Evolutionary conservation across 345 rosid species (phyloP).

Genomic region (Psidium friedrichsthalianum): DNA sequence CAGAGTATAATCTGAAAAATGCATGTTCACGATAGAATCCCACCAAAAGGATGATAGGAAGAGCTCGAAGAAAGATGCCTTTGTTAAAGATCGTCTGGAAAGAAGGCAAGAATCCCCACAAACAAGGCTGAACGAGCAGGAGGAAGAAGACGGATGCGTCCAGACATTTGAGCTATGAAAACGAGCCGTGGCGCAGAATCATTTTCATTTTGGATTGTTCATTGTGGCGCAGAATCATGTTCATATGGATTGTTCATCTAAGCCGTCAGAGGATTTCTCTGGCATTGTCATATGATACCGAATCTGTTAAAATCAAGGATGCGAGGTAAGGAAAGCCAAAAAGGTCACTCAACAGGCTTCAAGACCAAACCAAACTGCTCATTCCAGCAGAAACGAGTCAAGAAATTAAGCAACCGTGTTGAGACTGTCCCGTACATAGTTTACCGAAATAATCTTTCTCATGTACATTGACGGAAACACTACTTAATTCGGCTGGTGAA

Average conservation of each 20-base stretch:
- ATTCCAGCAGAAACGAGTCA: background rate
- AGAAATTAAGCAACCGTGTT: background rate
- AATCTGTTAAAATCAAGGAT: background rate
- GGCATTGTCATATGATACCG: background rate
- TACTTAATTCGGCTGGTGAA: background rate
- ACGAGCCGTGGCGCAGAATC: background rate
- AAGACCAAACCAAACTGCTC: background rate
- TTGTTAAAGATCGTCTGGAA: background rate
- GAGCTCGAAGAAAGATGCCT: background rate
- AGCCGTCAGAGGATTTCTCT: no score
- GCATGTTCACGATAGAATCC: background rate
- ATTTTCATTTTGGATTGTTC: background rate
- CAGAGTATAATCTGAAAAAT: background rate
- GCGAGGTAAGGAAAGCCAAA: background rate
- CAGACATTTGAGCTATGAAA: background rate
- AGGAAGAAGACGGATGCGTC: background rate
- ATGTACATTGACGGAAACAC: background rate
- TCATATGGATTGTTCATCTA: background rate
- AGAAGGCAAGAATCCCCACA: background rate
- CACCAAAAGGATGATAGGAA: background rate
- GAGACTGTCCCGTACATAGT: background rate
- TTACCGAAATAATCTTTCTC: background rate
- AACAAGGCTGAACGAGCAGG: background rate
- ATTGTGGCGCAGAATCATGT: background rate
- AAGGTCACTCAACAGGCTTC: background rate